Percentiles rank a stretch among this genome's conserved stretches.
Conservation (phyloP, 1,284 basidiomycete genomes). For the Cryptococcus floricola region DNA sequence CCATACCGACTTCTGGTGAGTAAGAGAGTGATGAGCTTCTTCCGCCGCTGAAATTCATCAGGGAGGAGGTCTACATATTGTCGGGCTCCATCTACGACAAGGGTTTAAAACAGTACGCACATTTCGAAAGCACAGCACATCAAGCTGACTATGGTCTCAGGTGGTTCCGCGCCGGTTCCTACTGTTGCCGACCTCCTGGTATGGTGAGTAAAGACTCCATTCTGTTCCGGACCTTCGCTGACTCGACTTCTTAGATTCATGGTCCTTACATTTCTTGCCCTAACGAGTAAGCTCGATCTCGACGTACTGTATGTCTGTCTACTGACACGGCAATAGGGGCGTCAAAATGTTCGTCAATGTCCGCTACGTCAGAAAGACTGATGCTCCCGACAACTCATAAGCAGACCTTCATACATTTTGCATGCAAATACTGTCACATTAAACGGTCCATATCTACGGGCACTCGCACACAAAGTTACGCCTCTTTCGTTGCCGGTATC, state of each 20-base stretch:
- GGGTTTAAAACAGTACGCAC: background rate
- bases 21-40: background rate
- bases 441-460: background rate
- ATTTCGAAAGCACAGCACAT: background rate
- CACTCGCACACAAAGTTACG: background rate
- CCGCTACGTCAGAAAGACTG: conserved; percentile 1
- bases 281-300: conserved; percentile 1
- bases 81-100: conserved; percentile 2
- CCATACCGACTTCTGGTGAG: conserved; percentile 11
- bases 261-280: conserved; percentile 6
- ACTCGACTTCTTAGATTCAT: background rate
- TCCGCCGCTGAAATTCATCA: background rate
- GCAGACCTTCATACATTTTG: background rate
- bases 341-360: conserved; percentile 8
- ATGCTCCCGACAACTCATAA: conserved; percentile 7
- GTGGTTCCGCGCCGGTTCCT: conserved; percentile 7
- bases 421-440: background rate
- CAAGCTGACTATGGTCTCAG: background rate
- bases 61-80: conserved; percentile 8
- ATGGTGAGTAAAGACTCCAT: conserved; percentile 4
- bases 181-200: conserved; percentile 13
- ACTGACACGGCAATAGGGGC: background rate
- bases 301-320: background rate
- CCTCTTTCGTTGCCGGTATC: conserved; percentile 3
- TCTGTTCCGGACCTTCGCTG: background rate